Percentiles rank a stretch among this genome's conserved stretches.
These are phyloP conservation scores for Pholiota molesta DNA, from an alignment of 768 basidiomycete genomes.

Conservation along the genomic window DNA sequence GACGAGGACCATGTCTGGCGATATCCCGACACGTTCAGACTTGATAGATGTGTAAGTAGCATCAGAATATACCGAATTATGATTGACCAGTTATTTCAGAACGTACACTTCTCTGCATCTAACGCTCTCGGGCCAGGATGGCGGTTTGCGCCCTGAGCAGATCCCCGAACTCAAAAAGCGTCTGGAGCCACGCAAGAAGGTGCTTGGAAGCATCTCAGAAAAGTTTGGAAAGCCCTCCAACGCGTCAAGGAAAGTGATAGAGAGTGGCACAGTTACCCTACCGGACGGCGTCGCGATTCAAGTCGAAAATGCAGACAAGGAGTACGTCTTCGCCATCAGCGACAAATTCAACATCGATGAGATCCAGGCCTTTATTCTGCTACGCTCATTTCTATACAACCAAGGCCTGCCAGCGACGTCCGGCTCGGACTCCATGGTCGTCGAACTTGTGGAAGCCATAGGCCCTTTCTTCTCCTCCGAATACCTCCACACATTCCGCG, in stretches of 20 bases:
- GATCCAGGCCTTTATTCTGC: conserved; percentile 71
- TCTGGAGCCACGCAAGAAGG: conserved; percentile 56
- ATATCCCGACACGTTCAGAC: conserved; percentile 64
- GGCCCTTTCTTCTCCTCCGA: conserved; percentile 85
- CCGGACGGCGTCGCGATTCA: conserved; percentile 62
- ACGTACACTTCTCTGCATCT: conserved; percentile 67
- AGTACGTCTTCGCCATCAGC: conserved; percentile 69
- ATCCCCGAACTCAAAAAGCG: conserved; percentile 45
- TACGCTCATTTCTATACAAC: conserved; percentile 80
- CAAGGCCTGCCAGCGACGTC: conserved; percentile 63
- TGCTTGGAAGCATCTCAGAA: conserved; percentile 57
- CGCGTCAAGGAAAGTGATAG: conserved; percentile 66
- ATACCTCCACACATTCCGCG: conserved; percentile 67
- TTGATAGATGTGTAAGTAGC: conserved; percentile 68
- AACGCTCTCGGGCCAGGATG: conserved; percentile 47
- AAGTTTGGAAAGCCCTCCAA: conserved; percentile 74
- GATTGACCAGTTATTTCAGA: conserved; percentile 33
- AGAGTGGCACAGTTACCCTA: conserved; percentile 70
- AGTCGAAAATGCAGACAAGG: conserved; percentile 72
- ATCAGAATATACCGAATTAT: conserved; percentile 7
- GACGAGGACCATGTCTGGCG: conserved; percentile 40
- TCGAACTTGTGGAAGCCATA: conserved; percentile 69
- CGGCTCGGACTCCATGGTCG: conserved; percentile 43
- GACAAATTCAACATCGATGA: conserved; percentile 76
- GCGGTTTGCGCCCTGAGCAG: conserved; percentile 61